A percentile compares a stretch with the other conserved stretches of the same genome.
Conservation (phyloP, 2,329 filamentous ascomycete genomes). For the Hysterium pulicare region DNA sequence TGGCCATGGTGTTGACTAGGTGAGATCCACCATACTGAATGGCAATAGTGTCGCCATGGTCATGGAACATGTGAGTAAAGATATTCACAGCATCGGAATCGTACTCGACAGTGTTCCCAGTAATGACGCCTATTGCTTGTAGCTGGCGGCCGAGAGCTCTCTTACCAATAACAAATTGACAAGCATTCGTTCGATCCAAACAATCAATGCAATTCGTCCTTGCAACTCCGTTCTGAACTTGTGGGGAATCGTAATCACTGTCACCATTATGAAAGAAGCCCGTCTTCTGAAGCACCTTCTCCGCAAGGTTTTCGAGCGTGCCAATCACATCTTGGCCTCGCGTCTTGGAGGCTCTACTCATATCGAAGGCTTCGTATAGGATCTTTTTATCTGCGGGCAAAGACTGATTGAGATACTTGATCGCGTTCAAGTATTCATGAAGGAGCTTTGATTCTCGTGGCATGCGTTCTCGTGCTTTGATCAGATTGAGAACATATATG, state of each 20-base stretch:
- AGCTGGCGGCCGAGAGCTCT: constrained; percentile 87
- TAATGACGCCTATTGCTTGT: constrained; percentile 83
- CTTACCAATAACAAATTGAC: constrained; percentile 97
- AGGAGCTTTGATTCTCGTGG: constrained; percentile 90
- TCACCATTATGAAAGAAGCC: constrained; percentile 96
- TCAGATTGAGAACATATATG: constrained; percentile 85
- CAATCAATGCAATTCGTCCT: constrained; percentile 98
- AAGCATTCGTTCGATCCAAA: constrained; percentile 92
- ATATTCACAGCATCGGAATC: constrained; percentile 95
- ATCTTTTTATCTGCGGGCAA: constrained; percentile 81
- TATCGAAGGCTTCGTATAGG: constrained; percentile 93
- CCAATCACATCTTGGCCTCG: constrained; percentile 92
- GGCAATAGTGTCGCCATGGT: constrained; percentile 95
- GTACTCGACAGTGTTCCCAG: constrained; percentile 75
- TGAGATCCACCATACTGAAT: constrained; percentile 97
- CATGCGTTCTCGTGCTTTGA: constrained; percentile 79
- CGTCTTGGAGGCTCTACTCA: constrained; percentile 90
- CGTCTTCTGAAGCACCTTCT: constrained; percentile 78
- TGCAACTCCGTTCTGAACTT: constrained; percentile 85
- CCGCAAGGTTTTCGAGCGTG: constrained; percentile 83
- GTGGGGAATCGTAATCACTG: constrained; percentile 59
- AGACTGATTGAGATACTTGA: constrained; percentile 92
- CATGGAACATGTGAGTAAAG: constrained; percentile 97
- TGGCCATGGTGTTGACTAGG: constrained; percentile 98
- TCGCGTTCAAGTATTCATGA: constrained; percentile 79